Evolutionary conservation across 257 asterid genomes (phyloP).

Genomic region (Verbena officinalis): DNA sequence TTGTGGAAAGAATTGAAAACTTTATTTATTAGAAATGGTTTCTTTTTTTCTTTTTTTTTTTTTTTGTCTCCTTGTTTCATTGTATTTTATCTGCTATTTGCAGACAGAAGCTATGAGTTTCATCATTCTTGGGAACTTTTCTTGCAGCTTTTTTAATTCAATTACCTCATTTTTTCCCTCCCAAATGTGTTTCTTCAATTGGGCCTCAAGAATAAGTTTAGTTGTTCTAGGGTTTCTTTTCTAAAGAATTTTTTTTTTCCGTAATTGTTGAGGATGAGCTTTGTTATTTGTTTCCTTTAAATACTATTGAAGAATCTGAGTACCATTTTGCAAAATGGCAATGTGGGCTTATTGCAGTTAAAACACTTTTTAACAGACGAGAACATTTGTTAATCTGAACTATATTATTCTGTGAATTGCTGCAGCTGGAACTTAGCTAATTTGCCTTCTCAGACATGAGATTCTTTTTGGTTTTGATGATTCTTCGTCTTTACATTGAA

Average conservation of each 20-base stretch:
- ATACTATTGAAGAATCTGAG: neutral
- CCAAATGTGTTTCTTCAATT: neutral
- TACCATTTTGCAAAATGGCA: constrained; percentile 9
- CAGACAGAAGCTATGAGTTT: constrained; percentile 6
- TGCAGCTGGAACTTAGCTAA: neutral
- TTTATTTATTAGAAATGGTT: no score
- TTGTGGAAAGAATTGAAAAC: constrained; percentile 7
- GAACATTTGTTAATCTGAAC: constrained; percentile 2
- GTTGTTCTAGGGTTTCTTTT: no score
- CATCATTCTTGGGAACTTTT: neutral
- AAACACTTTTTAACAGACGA: neutral
- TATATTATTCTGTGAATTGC: neutral
- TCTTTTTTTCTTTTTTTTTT: no score
- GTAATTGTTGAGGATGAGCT: neutral
- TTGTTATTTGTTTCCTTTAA: constrained; percentile 3
- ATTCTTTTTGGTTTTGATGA: constrained; percentile 8
- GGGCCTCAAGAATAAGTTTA: constrained; percentile 5
- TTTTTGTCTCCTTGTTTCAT: neutral
- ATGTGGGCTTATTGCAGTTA: neutral
- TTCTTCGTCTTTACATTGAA: constrained; percentile 12
- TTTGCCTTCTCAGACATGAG: neutral
- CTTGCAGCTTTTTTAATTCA: neutral
- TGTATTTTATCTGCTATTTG: constrained; percentile 6
- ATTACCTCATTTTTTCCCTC: neutral
- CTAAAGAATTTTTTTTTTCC: neutral